phyloP scores from a whole-genome alignment of 495 filamentous ascomycete species.

The Neurospora discreta region DNA sequence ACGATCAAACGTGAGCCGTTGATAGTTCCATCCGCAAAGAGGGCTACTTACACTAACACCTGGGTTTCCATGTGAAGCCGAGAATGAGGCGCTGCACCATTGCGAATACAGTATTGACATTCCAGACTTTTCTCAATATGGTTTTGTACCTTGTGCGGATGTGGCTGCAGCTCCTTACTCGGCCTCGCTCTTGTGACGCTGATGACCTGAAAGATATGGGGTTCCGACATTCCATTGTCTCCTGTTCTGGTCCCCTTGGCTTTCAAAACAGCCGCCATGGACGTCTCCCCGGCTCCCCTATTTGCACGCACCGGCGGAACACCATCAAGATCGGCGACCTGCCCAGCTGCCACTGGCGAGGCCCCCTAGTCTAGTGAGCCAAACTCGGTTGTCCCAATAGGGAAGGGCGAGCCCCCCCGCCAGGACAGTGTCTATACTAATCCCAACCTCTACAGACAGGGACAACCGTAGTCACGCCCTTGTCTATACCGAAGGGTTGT shows the following conservation, averaged over 20 bases:
- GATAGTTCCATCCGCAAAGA: not conserved
- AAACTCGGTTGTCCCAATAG: conserved; percentile 10
- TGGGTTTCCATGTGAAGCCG: not conserved
- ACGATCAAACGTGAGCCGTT: not conserved
- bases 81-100: not conserved
- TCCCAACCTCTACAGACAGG: not conserved
- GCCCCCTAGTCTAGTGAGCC: conserved; percentile 4
- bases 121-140: not conserved
- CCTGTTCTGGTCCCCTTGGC: not conserved
- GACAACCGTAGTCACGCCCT: not conserved
- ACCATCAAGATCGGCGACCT: conserved; percentile 16
- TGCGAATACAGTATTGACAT: not conserved
- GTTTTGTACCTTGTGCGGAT: not conserved
- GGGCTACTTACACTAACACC: not conserved
- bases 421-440: not conserved
- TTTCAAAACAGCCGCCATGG: not conserved
- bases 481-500: not conserved
- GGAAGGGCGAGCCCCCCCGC: conserved; percentile 1
- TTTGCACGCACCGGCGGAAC: not conserved
- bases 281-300: not conserved
- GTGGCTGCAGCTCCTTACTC: conserved; percentile 6
- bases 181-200: conserved; percentile 1
- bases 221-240: not conserved
- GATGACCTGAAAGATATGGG: not conserved
- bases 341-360: conserved; percentile 1